These are phyloP conservation scores for Lasiodiplodia theobromae DNA, from an alignment of 2,329 filamentous ascomycete species.

Conservation along the genomic window DNA sequence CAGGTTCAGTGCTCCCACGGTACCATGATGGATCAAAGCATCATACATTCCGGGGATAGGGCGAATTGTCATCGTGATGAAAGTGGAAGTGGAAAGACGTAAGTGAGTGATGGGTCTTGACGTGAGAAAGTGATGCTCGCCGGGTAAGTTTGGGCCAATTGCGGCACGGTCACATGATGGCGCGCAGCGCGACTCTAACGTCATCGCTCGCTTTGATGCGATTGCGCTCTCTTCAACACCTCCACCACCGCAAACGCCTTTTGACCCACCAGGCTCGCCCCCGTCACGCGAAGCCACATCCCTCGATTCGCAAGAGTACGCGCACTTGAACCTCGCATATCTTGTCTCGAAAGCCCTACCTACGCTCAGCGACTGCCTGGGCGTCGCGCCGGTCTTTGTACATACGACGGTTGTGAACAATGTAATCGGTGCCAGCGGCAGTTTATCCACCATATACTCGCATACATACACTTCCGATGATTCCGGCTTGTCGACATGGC, in stretches of 20 bases:
- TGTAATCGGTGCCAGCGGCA: not conserved
- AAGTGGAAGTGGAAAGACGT: not conserved
- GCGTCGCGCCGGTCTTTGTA: not conserved
- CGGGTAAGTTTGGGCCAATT: not conserved
- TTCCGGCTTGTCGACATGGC: conserved; percentile 5
- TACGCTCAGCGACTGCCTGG: not conserved
- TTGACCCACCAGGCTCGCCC: not conserved
- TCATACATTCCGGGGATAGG: not conserved
- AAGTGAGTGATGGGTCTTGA: not conserved
- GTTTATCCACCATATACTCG: not conserved
- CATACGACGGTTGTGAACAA: not conserved
- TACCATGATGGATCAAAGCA: not conserved
- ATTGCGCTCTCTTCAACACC: not conserved
- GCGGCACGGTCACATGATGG: conserved; percentile 4
- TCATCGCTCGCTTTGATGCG: not conserved
- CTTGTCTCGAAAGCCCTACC: not conserved
- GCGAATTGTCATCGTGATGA: not conserved
- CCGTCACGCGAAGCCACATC: not conserved
- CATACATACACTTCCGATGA: not conserved
- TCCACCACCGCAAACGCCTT: not conserved
- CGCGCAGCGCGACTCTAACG: conserved; percentile 14
- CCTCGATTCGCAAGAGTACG: not conserved
- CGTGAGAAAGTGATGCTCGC: not conserved
- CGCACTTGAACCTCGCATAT: not conserved
- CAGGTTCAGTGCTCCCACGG: not conserved